phyloP scores from a whole-genome alignment of 768 basidiomycete genomes.

The Suillus paluster region DNA sequence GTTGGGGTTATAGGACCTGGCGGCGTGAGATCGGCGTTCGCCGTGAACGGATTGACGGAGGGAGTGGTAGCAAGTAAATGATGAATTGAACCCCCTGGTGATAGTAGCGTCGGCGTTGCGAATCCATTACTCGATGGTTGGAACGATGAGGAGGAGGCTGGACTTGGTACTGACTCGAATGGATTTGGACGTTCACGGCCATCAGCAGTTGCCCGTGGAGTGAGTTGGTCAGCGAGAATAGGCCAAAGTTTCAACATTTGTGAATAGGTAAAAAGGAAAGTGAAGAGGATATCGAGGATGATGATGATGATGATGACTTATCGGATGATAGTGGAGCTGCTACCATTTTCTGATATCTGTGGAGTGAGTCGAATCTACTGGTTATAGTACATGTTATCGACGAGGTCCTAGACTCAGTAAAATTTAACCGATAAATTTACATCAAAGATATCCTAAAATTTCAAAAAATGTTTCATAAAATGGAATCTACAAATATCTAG shows the following conservation, averaged over 20 bases:
- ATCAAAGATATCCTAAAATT: too few relatives aligned
- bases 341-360: slow-evolving; percentile 14
- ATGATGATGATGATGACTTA: slow-evolving; percentile 16
- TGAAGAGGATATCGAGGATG: slow-evolving; percentile 19
- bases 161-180: slow-evolving; percentile 58
- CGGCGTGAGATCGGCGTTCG: slow-evolving; percentile 42
- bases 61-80: slow-evolving; percentile 34
- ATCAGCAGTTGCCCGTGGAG: slow-evolving; percentile 54
- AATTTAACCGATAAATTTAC: too few relatives aligned
- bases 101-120: slow-evolving; percentile 17
- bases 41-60: slow-evolving; percentile 23
- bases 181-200: slow-evolving; percentile 58
- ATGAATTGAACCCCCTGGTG: slow-evolving; percentile 25
- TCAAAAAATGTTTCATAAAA: too few relatives aligned
- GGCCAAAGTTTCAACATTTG: slow-evolving; percentile 77
- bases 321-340: slow-evolving; percentile 13
- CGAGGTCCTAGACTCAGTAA: too few relatives aligned
- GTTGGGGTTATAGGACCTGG: slow-evolving; percentile 53
- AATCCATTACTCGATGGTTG: slow-evolving; percentile 10
- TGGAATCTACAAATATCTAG: too few relatives aligned
- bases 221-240: slow-evolving; percentile 55
- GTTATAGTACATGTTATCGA: too few relatives aligned
- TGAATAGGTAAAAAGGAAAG: slow-evolving; percentile 30
- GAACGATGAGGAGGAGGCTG: slow-evolving; percentile 31
- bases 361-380: too few relatives aligned